Percentiles rank a stretch among this genome's conserved stretches.
Evolutionary conservation across 257 asterid genomes (phyloP).

Genomic region (Marsdenia floribunda): DNA sequence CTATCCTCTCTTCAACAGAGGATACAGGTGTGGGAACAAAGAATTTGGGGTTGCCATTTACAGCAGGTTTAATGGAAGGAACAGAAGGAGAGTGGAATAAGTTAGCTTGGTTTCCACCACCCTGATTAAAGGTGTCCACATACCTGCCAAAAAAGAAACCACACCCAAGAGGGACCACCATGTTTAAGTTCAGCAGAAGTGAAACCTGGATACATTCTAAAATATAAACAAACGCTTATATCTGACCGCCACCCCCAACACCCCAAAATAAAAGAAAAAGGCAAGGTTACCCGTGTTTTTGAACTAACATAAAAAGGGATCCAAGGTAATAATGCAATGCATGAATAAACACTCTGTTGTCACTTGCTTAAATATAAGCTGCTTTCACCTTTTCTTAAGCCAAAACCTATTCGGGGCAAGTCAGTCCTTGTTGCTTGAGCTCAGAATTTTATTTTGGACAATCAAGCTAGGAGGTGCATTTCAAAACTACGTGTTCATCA

Average conservation of each 20-base stretch:
- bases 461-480: background rate
- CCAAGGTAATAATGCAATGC: background rate
- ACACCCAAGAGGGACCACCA: background rate
- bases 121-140: constrained; percentile 48
- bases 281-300: background rate
- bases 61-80: constrained; percentile 54
- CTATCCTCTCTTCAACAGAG: constrained; percentile 37
- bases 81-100: constrained; percentile 58
- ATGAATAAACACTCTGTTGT: background rate
- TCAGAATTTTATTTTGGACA: background rate
- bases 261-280: no score
- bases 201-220: background rate
- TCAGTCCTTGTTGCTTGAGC: background rate
- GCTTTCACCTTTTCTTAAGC: background rate
- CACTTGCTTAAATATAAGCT: background rate
- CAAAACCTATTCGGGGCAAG: background rate
- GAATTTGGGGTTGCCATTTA: constrained; percentile 52
- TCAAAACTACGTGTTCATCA: background rate
- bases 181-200: background rate
- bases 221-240: background rate
- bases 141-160: constrained; percentile 33
- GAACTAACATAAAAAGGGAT: background rate
- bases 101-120: constrained; percentile 59
- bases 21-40: constrained; percentile 64
- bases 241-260: no score